Base-by-base conservation (phyloP, 306 rosid genomes). In the Vigna mungo region DNA sequence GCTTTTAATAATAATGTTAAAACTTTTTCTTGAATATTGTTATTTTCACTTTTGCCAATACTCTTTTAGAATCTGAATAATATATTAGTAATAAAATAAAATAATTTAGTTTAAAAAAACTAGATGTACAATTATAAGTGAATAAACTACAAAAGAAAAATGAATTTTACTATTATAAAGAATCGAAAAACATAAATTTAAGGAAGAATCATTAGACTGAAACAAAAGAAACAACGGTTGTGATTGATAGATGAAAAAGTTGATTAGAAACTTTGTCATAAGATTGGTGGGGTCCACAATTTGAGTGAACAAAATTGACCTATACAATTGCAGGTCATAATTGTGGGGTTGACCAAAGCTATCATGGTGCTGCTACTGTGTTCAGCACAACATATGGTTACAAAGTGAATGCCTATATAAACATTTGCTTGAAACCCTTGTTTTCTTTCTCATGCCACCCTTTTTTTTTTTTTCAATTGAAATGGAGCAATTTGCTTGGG, bases 401-500 rank as follows among this genome's bases (percentile, higher is more conserved):
- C 20, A 59, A 44, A 58, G 32, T 7, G 43, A 79, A 67, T 63
- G 67, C 81, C 60, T 71, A 47, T 80, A 65, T 16, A 77, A 51
- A 11, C 78, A 71, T 49, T 84, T 78, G 7, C 60, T 47, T 64
- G 46, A 48, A 62, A 54, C 43, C 21, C 20, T 27, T 21, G 2
- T 8, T 16, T 32, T 32, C 62, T 44, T 76, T 44, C 53, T 32
- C 54, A 52, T 62, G 72, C 32, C 13, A 30, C 39, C 4, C 37
- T 2, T 64, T 9, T 36, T n/a, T n/a, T n/a, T 34, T 32, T 14
- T 72, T 46, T 56, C 4, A 46, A 3, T 32, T 9, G 51, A 69
- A 25, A 77, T 87, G 86, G 44, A 86, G 66, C 77, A 18, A 46
- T 44, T 74, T 34, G 62, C 70, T 23, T 56, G 30, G 75, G 43